Percentiles rank a stretch among this genome's conserved stretches.
These are phyloP conservation scores for Diaporthe citriasiana DNA, from an alignment of 2,329 filamentous ascomycete genomes.

Conservation along the genomic window DNA sequence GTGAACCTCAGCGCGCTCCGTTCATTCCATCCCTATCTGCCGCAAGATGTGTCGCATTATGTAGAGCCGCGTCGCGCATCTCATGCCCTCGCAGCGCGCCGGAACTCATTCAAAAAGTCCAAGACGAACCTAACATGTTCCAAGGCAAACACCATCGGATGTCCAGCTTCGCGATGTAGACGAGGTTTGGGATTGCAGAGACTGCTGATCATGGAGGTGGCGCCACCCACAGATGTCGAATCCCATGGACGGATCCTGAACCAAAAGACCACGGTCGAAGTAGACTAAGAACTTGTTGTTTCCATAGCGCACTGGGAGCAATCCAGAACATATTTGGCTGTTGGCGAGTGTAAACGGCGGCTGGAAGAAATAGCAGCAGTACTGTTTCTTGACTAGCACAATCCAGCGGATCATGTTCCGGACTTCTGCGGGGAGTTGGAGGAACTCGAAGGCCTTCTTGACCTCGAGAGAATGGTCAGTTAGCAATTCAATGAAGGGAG, in stretches of 20 bases:
- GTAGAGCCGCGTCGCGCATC: no score
- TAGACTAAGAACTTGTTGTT: neutral
- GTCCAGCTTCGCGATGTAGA: neutral
- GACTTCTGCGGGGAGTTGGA: neutral
- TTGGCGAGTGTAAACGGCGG: neutral
- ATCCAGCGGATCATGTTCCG: slow-evolving; percentile 1
- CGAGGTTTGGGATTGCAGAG: neutral
- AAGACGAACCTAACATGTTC: no score
- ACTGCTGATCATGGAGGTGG: neutral
- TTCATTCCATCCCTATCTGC: no score
- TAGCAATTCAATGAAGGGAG: no score
- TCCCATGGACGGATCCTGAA: neutral
- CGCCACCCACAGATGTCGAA: accelerated
- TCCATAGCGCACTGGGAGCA: neutral
- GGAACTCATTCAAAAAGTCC: no score
- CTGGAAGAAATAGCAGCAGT: neutral
- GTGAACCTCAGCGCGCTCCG: no score
- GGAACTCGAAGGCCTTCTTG: neutral
- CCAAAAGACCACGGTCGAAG: accelerated
- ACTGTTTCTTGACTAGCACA: neutral
- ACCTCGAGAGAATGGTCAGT: neutral
- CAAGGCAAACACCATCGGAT: neutral
- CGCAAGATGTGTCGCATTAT: no score
- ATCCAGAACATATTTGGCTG: neutral
- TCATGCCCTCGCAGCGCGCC: no score